Evolutionary conservation across 768 basidiomycete genomes (phyloP).

Genomic region (Dendrothele bispora): DNA sequence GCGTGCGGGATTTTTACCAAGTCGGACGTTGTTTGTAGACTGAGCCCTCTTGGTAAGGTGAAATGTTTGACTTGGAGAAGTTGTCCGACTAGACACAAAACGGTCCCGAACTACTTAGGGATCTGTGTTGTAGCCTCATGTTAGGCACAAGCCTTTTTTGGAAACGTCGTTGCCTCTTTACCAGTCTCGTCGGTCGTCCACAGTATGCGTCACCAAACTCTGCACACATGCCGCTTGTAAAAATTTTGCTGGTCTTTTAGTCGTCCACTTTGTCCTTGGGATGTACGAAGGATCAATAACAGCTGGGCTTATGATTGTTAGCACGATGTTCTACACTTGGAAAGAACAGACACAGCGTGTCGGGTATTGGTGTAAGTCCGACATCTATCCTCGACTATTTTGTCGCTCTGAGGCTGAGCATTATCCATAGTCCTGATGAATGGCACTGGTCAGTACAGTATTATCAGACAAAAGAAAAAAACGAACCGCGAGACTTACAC

Average conservation of each 20-base stretch:
- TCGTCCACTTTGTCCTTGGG: constrained; percentile 63
- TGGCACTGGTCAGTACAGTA: constrained; percentile 45
- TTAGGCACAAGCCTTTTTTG: no score
- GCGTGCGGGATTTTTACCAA: constrained; percentile 9
- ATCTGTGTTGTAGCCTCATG: no score
- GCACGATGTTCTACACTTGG: constrained; percentile 76
- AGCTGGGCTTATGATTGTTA: constrained; percentile 76
- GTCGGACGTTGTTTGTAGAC: background rate
- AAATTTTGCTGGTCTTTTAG: constrained; percentile 64
- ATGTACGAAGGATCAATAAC: constrained; percentile 76
- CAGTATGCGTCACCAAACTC: no score
- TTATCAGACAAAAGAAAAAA: constrained; percentile 17
- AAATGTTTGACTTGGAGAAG: constrained; percentile 71
- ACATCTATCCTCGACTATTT: background rate
- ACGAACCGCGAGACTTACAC: constrained; percentile 29
- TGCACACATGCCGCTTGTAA: no score
- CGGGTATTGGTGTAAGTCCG: constrained; percentile 71
- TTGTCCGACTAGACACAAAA: no score
- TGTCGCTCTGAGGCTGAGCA: constrained; percentile 21
- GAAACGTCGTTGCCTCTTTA: no score
- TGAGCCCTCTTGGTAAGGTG: constrained; percentile 38
- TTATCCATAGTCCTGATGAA: constrained; percentile 64
- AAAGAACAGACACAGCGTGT: constrained; percentile 67
- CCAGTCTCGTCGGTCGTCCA: no score
- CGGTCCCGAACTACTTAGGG: no score